Evolutionary conservation across 2,329 filamentous ascomycete species (phyloP).

Genomic region (Fusarium nanum): DNA sequence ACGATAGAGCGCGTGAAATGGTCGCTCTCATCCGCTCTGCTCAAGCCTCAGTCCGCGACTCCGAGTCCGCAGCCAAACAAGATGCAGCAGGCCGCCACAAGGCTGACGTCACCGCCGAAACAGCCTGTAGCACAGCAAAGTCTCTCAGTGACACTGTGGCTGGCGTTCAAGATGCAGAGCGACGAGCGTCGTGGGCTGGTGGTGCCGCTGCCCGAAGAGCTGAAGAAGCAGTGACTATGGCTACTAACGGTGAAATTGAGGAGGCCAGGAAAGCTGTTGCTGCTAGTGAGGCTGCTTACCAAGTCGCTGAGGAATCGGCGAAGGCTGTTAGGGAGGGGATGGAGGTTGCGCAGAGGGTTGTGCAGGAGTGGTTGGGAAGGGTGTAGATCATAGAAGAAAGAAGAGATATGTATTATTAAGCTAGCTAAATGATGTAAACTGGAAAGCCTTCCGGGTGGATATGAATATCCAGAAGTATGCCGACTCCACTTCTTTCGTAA

Average conservation of each 20-base stretch:
- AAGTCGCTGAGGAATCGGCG: constrained; percentile 7
- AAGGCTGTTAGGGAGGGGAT: constrained; percentile 26
- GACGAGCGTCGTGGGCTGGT: constrained; percentile 10
- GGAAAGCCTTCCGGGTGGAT: not conserved
- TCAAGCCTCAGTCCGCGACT: constrained; percentile 17
- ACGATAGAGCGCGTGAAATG: constrained; percentile 24
- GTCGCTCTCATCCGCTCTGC: constrained; percentile 20
- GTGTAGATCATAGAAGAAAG: not conserved
- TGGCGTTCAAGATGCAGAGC: constrained; percentile 20
- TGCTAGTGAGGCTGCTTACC: constrained; percentile 19
- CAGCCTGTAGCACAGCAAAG: not conserved
- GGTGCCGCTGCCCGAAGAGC: constrained; percentile 17
- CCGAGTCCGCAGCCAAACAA: constrained; percentile 17
- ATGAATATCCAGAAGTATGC: not conserved
- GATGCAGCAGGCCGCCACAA: constrained; percentile 9
- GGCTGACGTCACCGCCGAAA: constrained; percentile 18
- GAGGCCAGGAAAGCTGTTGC: constrained; percentile 12
- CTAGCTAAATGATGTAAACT: not conserved
- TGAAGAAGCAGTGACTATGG: constrained; percentile 24
- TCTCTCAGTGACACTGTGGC: constrained; percentile 1
- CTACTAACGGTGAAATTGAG: constrained; percentile 21
- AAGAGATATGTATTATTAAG: not conserved
- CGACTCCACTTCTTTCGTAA: not conserved
- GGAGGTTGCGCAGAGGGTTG: constrained; percentile 19
- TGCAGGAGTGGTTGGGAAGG: constrained; percentile 28